phyloP scores from a whole-genome alignment of 1,284 basidiomycete genomes.

The Ustilago sp. region DNA sequence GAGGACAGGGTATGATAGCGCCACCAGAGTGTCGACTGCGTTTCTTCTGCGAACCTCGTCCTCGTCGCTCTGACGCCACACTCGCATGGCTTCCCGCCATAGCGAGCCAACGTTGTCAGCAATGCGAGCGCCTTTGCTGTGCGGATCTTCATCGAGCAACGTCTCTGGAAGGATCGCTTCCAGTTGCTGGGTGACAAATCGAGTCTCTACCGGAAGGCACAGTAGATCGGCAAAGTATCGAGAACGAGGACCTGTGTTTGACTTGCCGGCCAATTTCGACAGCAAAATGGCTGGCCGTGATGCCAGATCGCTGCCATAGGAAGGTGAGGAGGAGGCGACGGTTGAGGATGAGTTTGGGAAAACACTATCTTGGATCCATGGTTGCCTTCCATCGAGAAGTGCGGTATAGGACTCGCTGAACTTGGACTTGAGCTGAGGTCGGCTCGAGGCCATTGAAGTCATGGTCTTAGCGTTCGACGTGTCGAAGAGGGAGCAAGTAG shows the following conservation, averaged over 20 bases:
- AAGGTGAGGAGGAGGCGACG: not conserved
- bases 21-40: slow-evolving; percentile 61
- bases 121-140: slow-evolving; percentile 46
- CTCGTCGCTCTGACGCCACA: slow-evolving; percentile 53
- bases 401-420: slow-evolving; percentile 57
- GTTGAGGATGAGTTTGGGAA: slow-evolving; percentile 8
- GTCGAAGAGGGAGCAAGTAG: not conserved
- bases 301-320: slow-evolving; percentile 16
- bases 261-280: slow-evolving; percentile 55
- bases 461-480: slow-evolving; percentile 4
- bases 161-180: slow-evolving; percentile 39
- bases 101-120: slow-evolving; percentile 62
- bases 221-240: slow-evolving; percentile 63
- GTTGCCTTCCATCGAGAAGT: slow-evolving; percentile 59
- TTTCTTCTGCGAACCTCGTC: slow-evolving; percentile 57
- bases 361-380: slow-evolving; percentile 40
- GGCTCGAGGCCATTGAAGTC: slow-evolving; percentile 27
- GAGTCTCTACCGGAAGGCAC: slow-evolving; percentile 58
- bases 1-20: slow-evolving; percentile 59
- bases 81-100: slow-evolving; percentile 61
- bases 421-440: slow-evolving; percentile 54
- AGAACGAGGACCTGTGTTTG: slow-evolving; percentile 58
- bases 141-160: slow-evolving; percentile 55
- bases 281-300: slow-evolving; percentile 24
- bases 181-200: slow-evolving; percentile 49